Conservation (phyloP, 371 early-diverging fungal genomes). For the Nematocida homosporus region DNA sequence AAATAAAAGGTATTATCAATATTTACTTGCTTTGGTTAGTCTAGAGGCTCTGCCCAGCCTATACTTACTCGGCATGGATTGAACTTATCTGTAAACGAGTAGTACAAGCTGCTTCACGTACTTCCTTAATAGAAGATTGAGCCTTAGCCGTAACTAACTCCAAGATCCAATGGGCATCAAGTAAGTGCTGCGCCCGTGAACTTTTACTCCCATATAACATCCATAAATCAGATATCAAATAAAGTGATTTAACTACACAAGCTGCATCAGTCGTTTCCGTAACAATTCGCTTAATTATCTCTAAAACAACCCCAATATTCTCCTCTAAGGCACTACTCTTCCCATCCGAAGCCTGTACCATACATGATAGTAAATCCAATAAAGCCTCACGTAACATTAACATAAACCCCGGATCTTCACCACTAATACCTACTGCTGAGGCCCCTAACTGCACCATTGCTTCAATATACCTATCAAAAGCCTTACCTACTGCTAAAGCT, state of each 20-base stretch:
- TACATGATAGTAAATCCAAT: conserved; percentile 42
- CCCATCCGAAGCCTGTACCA: conserved; percentile 41
- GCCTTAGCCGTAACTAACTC: conserved; percentile 45
- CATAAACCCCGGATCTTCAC: conserved; percentile 20
- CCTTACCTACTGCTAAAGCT: conserved; percentile 80
- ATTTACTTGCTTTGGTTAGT: background rate
- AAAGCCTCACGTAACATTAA: conserved; percentile 27
- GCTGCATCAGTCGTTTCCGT: conserved; percentile 42
- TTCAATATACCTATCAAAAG: conserved; percentile 76
- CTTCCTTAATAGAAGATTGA: conserved; percentile 12
- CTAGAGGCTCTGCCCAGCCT: background rate
- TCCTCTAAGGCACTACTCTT: background rate
- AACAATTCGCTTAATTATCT: conserved; percentile 20
- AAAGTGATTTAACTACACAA: conserved; percentile 45
- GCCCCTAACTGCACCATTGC: conserved; percentile 7
- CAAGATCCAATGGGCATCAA: conserved; percentile 26
- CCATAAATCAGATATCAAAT: conserved; percentile 50
- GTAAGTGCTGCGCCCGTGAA: conserved; percentile 2
- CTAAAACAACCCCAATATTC: conserved; percentile 1
- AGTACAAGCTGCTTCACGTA: conserved; percentile 38
- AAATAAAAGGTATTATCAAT: no score
- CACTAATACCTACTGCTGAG: conserved; percentile 5
- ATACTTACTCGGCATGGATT: conserved; percentile 11
- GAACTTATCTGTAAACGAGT: conserved; percentile 42
- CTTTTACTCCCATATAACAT: conserved; percentile 21